phyloP scores from a whole-genome alignment of 345 rosid species.

The Punica granatum region DNA sequence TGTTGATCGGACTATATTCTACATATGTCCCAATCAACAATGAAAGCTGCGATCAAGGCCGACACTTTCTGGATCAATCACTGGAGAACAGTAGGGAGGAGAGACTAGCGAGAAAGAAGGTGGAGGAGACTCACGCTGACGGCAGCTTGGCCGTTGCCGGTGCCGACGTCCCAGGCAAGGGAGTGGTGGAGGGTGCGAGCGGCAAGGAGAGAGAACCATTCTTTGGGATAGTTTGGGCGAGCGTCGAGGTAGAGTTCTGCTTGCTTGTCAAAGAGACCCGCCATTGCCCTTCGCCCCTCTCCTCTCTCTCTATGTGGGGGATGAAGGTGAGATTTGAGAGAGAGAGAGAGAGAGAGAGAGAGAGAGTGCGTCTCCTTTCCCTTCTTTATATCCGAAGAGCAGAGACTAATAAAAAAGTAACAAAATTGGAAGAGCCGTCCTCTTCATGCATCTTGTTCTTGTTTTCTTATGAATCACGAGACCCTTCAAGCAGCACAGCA shows the following conservation, averaged over 20 bases:
- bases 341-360: no score
- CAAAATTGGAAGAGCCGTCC: no score
- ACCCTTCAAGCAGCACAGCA: no score
- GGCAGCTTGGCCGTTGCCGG: slow-evolving; percentile 72
- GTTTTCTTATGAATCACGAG: no score
- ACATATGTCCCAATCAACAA: neutral
- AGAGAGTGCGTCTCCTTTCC: no score
- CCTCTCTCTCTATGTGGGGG: no score
- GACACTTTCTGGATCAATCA: neutral
- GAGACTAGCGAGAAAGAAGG: slow-evolving; percentile 2
- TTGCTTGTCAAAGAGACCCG: slow-evolving; percentile 59
- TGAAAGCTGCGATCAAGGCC: neutral
- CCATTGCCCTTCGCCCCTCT: slow-evolving; percentile 23
- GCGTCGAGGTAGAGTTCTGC: slow-evolving; percentile 48
- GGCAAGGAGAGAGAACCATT: slow-evolving; percentile 57
- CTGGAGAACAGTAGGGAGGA: neutral
- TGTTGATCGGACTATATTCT: neutral
- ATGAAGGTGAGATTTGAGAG: no score
- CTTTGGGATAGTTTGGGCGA: slow-evolving; percentile 48
- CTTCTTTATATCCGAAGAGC: no score
- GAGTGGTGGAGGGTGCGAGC: slow-evolving; percentile 32
- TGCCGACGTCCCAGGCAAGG: slow-evolving; percentile 66
- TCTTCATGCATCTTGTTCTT: no score
- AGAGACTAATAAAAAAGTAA: no score
- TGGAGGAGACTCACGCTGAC: slow-evolving; percentile 28